Percentiles rank a stretch among this genome's conserved stretches.
These are phyloP conservation scores for Talaromyces wortmannii DNA, from an alignment of 495 filamentous ascomycete genomes.

Conservation along the genomic window DNA sequence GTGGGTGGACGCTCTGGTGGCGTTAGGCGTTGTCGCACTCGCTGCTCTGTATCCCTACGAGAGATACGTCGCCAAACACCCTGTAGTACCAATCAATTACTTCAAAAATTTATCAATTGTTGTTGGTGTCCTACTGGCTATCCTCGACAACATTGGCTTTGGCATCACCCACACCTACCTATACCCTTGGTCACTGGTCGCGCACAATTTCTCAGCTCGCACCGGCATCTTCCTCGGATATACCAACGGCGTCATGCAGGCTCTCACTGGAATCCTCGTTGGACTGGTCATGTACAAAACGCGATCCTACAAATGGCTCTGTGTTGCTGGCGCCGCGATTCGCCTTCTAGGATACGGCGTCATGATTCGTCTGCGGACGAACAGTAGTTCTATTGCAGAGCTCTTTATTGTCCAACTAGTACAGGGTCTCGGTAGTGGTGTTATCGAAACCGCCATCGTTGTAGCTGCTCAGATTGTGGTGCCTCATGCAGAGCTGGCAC, in stretches of 20 bases:
- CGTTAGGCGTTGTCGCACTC: constrained; percentile 24
- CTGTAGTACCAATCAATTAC: constrained; percentile 36
- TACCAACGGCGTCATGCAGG: constrained; percentile 38
- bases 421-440: constrained; percentile 40
- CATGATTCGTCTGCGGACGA: constrained; percentile 40
- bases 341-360: constrained; percentile 41
- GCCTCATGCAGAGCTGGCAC: constrained; percentile 36
- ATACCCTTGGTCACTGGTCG: constrained; percentile 37
- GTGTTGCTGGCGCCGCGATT: constrained; percentile 27
- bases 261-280: constrained; percentile 29
- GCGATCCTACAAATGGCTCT: constrained; percentile 39
- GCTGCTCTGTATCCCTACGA: constrained; percentile 35
- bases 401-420: constrained; percentile 40
- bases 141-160: constrained; percentile 34
- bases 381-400: constrained; percentile 33
- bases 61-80: constrained; percentile 31
- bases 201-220: constrained; percentile 29
- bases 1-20: constrained; percentile 36
- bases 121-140: constrained; percentile 26
- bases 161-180: constrained; percentile 36
- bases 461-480: constrained; percentile 38
- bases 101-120: constrained; percentile 33
- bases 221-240: constrained; percentile 38
- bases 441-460: constrained; percentile 35
- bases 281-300: constrained; percentile 35